Base-by-base conservation (phyloP, 1,139 yeast species). In the Yamadazyma conglobata region DNA sequence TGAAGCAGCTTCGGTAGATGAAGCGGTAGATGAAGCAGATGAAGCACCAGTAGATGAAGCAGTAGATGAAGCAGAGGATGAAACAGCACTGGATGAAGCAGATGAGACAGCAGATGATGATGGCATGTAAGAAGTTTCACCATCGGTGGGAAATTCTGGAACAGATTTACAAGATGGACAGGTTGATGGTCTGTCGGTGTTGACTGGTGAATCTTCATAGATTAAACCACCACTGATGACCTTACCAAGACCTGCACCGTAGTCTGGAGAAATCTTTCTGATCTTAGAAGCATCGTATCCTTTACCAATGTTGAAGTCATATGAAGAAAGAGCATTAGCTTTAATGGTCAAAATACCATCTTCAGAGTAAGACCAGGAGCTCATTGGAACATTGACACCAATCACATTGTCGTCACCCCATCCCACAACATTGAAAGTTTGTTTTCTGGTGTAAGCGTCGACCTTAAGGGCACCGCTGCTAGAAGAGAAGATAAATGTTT, bases 371-470 rank as follows among this genome's bases (percentile, higher is more conserved):
- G 38, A 26, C 39, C 40, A 34, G 10, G 36, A 27, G 4, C 14
- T 22, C 39, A 54, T 37, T 10, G 54, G 35, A 11, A 43, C 30
- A 33, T 40, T 43, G 20, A 56, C 29, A 24, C 57, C 55, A 31
- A 58, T 46, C 10, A 42, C 36, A 30, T 56, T 59, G 9, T 57
- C 57, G 31, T 42, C 41, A 29, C 64, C 64, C 36, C 49, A 59
- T n/a, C 62, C 63, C 10, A 45, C 46, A 26, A 59, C 58, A 5
- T 34, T 42, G 40, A 43, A 51, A 7, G 55, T 45, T 30, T 44
- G 53, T 5, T 41, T 15, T 6, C 35, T 30, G 27, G 44, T 38
- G 31, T 34, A 38, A 29, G 41, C 38, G 31, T 33, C 41, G 13
- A 35, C 38, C 25, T 25, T 34, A 10, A 38, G 13, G 21, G 33